Evolutionary conservation across 192 early-diverging fungal species (phyloP).

Genomic region (Dispira simplex): DNA sequence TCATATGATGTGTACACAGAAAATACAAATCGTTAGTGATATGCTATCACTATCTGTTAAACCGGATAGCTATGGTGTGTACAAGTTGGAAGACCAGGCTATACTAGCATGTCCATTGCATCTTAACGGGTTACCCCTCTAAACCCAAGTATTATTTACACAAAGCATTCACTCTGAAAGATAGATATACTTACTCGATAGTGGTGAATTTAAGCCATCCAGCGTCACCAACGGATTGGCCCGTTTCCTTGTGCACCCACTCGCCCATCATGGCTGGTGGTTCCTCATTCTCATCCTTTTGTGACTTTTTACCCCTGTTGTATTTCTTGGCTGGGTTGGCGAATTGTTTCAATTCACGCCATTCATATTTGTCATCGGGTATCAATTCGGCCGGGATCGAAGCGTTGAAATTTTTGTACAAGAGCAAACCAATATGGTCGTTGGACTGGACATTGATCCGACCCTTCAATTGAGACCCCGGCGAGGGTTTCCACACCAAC

Average conservation of each 20-base stretch:
- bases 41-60: too few relatives aligned
- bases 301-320: constrained; percentile 14
- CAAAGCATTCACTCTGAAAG: not conserved
- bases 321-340: constrained; percentile 11
- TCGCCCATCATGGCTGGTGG: constrained; percentile 34
- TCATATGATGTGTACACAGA: too few relatives aligned
- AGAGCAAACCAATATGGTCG: constrained; percentile 84
- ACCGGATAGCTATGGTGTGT: too few relatives aligned
- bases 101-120: too few relatives aligned
- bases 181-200: constrained; percentile 34
- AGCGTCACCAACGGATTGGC: constrained; percentile 44
- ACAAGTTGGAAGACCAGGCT: too few relatives aligned
- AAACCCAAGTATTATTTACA: not conserved
- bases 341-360: constrained; percentile 34
- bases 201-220: constrained; percentile 57
- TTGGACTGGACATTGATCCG: constrained; percentile 81
- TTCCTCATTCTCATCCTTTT: constrained; percentile 13
- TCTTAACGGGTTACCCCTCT: not conserved
- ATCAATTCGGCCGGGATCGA: constrained; percentile 78
- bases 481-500: constrained; percentile 61
- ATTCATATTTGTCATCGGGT: constrained; percentile 55
- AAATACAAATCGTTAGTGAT: too few relatives aligned
- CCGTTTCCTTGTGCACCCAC: constrained; percentile 52
- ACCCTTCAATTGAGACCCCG: constrained; percentile 34
- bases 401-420: constrained; percentile 92